A percentile compares a stretch with the other conserved stretches of the same genome.
Evolutionary conservation across 2,329 filamentous ascomycete species (phyloP).

Genomic region (Fusarium armeniacum): DNA sequence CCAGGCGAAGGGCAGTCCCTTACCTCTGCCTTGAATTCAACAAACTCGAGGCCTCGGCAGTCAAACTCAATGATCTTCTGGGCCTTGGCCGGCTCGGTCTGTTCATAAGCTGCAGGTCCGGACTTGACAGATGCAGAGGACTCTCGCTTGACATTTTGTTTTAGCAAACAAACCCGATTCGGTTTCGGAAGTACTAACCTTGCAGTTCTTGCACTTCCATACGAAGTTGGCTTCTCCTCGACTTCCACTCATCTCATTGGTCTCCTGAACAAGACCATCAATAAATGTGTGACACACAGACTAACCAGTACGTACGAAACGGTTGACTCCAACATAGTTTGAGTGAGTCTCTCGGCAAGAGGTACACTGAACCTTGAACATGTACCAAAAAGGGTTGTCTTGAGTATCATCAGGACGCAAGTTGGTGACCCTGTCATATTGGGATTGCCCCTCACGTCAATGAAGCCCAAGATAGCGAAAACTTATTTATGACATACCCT

Average conservation of each 20-base stretch:
- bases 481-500: constrained; percentile 65
- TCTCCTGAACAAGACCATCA: constrained; percentile 71
- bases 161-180: constrained; percentile 5
- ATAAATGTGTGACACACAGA: background rate
- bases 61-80: constrained; percentile 91
- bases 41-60: constrained; percentile 93
- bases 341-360: constrained; percentile 92
- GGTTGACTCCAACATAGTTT: constrained; percentile 87
- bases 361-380: constrained; percentile 98
- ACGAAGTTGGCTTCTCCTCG: constrained; percentile 98
- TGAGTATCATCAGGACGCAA: constrained; percentile 86
- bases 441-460: constrained; percentile 41
- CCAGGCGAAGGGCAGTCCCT: constrained; percentile 10
- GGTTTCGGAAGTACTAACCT: constrained; percentile 65
- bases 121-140: constrained; percentile 87
- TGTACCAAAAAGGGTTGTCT: constrained; percentile 92
- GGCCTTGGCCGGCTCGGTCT: constrained; percentile 77
- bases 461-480: constrained; percentile 16
- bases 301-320: constrained; percentile 76
- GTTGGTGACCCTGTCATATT: constrained; percentile 80
- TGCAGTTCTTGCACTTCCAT: constrained; percentile 99
- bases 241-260: constrained; percentile 91
- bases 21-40: constrained; percentile 91
- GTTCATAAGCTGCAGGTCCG: constrained; percentile 78
- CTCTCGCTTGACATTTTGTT: constrained; percentile 71